These are phyloP conservation scores for Endocalyx cinctus DNA, from an alignment of 2,329 filamentous ascomycete genomes.

Conservation along the genomic window DNA sequence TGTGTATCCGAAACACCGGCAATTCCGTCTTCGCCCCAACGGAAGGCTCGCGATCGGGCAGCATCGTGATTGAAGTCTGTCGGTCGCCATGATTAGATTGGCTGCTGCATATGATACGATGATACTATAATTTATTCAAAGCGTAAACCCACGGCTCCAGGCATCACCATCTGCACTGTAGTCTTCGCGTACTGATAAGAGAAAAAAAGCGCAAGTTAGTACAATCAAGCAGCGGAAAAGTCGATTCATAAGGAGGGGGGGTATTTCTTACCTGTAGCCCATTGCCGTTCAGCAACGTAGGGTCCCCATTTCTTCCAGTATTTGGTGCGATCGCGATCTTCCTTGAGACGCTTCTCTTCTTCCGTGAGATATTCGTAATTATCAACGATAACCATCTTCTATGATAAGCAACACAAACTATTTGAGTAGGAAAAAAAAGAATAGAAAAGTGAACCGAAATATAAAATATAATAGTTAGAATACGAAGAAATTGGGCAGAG, in stretches of 20 bases:
- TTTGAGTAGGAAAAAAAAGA: conserved; percentile 1
- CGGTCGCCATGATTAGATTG: conserved; percentile 1
- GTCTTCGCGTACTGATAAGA: conserved; percentile 84
- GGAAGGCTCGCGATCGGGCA: conserved; percentile 79
- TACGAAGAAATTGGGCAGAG: no score
- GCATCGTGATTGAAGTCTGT: conserved; percentile 91
- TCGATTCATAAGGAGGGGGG: no score
- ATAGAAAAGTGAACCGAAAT: no score
- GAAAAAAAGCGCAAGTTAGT: no score
- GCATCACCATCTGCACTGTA: conserved; percentile 87
- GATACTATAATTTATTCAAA: no score
- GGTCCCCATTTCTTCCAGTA: conserved; percentile 99
- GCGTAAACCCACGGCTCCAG: conserved; percentile 76
- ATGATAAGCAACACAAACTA: background rate
- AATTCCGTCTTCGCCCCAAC: conserved; percentile 97
- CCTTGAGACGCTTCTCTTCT: conserved; percentile 84
- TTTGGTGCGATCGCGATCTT: conserved; percentile 76
- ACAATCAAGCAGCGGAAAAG: no score
- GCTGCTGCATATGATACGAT: no score
- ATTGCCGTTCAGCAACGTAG: conserved; percentile 90
- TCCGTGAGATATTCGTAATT: conserved; percentile 81
- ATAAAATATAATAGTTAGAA: no score
- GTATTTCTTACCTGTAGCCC: conserved; percentile 74
- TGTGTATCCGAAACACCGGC: conserved; percentile 90
- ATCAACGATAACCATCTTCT: conserved; percentile 81